Evolutionary conservation across 805 yeast species (phyloP), one percentile per base, ranked within the genome.

Genomic region (Suhomyces faveliae): DNA sequence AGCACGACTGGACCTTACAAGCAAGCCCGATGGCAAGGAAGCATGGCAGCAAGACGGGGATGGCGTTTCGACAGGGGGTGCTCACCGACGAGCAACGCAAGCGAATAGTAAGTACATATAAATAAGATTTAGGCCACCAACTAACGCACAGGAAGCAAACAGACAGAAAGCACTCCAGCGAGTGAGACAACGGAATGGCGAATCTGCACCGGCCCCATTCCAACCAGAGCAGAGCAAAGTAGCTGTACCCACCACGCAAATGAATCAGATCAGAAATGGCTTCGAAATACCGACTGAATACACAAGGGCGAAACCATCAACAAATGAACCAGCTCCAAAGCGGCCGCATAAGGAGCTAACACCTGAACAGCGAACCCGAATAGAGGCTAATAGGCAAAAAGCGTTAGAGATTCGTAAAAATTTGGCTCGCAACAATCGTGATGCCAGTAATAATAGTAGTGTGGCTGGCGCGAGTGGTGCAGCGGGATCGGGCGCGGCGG

Each of bases 121-220:
- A 7, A 17, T 9, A 23, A 23, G 12, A 11, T 20, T 5, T 15
- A 23, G 13, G 22, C n/a, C 10, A 20, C n/a, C 17, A 40, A 48
- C 59, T 58, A 53, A 59, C 58, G 5, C 24, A 17, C 43, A 82
- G 87, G 87, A 81, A 42, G 83, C 79, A 23, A 85, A 85, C 59
- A 70, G 94, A 51, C 72, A 75, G 39, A 73, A 73, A 46, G 89
- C 90, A 0, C 56, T 84, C 7, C 87, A 82, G 47, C 65, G 85
- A 48, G 70, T 85, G 29, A 71, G 77, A 51, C 71, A 73, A 42
- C 69, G 22, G 13, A 47, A 23, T 13, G 37, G 37, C 21, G 37
- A 33, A 17, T 17, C 37, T 17, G 37, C 37, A 17, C 19, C 37
- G 15, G 13, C 37, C 19, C 37, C 13, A n/a, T 33, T 33, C 15